These are phyloP conservation scores for Asterionellopsis glacialis DNA, from an alignment of 108 stramenopile species.

Conservation along the genomic window DNA sequence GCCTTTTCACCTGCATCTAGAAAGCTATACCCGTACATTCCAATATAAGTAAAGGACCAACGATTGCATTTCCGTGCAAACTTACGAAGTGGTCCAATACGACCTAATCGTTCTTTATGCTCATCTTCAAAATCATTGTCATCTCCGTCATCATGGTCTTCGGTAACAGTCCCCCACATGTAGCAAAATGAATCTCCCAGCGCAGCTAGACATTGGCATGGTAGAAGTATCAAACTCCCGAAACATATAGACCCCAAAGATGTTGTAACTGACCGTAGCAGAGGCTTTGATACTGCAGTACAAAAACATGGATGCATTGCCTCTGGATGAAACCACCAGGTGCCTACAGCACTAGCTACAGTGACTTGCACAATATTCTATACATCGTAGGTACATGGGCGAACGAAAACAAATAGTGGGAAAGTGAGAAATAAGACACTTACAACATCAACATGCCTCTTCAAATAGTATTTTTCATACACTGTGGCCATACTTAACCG, in stretches of 20 bases:
- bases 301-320: slow-evolving; percentile 41
- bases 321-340: slow-evolving; percentile 77
- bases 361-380: slow-evolving; percentile 73
- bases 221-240: slow-evolving; percentile 30
- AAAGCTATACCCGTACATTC: slow-evolving; percentile 73
- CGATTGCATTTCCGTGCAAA: slow-evolving; percentile 27
- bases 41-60: slow-evolving; percentile 79
- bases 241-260: slow-evolving; percentile 73
- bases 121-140: not conserved
- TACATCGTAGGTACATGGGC: slow-evolving; percentile 22
- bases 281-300: slow-evolving; percentile 21
- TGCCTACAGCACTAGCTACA: slow-evolving; percentile 69
- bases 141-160: too few relatives aligned
- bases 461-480: not conserved
- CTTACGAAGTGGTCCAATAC: too few relatives aligned
- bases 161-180: too few relatives aligned
- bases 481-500: not conserved
- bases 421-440: slow-evolving; percentile 4
- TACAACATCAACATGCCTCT: too few relatives aligned
- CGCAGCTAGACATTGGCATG: slow-evolving; percentile 2
- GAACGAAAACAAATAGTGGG: not conserved
- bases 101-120: too few relatives aligned
- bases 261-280: slow-evolving; percentile 40
- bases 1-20: slow-evolving; percentile 62
- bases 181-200: too few relatives aligned